Conservation (phyloP, 495 filamentous ascomycete species). For the Lophiotrema nucula region DNA sequence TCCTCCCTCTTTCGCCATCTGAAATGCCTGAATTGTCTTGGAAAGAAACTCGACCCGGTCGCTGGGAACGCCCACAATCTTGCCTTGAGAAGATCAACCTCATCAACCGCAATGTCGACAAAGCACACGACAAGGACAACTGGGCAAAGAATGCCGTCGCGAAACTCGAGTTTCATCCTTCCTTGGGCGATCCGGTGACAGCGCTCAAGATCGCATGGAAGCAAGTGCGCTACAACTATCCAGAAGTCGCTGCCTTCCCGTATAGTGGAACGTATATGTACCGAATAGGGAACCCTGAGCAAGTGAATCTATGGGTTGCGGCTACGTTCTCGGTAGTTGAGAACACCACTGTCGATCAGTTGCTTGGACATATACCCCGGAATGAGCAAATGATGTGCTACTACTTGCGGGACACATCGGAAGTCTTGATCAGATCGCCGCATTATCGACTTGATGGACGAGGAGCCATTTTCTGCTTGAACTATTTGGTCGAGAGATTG, state of each 20-base stretch:
- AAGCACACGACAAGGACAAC: slow-evolving; percentile 8
- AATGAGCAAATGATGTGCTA: too few species aligned
- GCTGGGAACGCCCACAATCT: slow-evolving; percentile 13
- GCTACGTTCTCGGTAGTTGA: too few species aligned
- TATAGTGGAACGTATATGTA: slow-evolving; percentile 10
- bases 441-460: too few species aligned
- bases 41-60: slow-evolving; percentile 13
- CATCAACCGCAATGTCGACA: slow-evolving; percentile 12
- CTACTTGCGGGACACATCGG: too few species aligned
- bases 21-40: slow-evolving; percentile 1
- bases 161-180: slow-evolving; percentile 9
- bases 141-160: slow-evolving; percentile 13
- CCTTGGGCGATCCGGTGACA: slow-evolving; percentile 5
- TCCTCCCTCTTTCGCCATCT: background rate
- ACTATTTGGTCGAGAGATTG: too few species aligned
- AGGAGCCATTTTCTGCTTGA: too few species aligned
- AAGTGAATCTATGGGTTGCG: slow-evolving; percentile 6
- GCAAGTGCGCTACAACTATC: slow-evolving; percentile 18
- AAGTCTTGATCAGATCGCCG: too few species aligned
- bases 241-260: slow-evolving; percentile 10
- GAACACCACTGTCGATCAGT: too few species aligned
- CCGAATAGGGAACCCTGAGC: slow-evolving; percentile 7
- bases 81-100: slow-evolving; percentile 12
- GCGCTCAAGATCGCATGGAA: slow-evolving; percentile 7
- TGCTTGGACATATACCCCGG: too few species aligned